A percentile compares a stretch with the other conserved stretches of the same genome.
These are phyloP conservation scores for Candida labiduridarum DNA, from an alignment of 1,139 yeast species.

Conservation along the genomic window DNA sequence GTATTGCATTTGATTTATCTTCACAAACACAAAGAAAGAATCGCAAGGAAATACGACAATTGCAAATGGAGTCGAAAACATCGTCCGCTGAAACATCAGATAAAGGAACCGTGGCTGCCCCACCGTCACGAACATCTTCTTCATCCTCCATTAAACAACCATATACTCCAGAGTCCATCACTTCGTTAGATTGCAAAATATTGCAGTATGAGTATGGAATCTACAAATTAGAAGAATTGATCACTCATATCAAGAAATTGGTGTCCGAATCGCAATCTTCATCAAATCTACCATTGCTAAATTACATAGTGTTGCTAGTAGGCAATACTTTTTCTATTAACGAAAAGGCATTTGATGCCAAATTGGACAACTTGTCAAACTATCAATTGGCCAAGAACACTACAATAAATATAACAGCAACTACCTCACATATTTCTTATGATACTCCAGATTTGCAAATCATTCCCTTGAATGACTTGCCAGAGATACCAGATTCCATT, in stretches of 20 bases:
- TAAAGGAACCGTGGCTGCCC: slow-evolving; percentile 1
- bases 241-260: slow-evolving; percentile 22
- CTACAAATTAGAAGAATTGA: slow-evolving; percentile 30
- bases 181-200: slow-evolving; percentile 21
- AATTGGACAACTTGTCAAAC: slow-evolving; percentile 45
- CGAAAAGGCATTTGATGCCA: slow-evolving; percentile 45
- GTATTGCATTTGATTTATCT: too few species aligned
- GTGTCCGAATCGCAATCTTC: slow-evolving; percentile 1
- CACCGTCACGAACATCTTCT: slow-evolving; percentile 1
- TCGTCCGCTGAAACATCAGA: neutral
- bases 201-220: slow-evolving; percentile 46
- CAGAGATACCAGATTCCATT: slow-evolving; percentile 28
- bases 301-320: slow-evolving; percentile 39
- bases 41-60: neutral
- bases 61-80: slow-evolving; percentile 1
- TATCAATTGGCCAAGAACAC: slow-evolving; percentile 40
- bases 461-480: slow-evolving; percentile 34
- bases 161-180: slow-evolving; percentile 11
- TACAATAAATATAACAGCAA: slow-evolving; percentile 34
- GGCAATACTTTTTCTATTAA: slow-evolving; percentile 53
- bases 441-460: slow-evolving; percentile 37
- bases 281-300: slow-evolving; percentile 29
- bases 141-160: slow-evolving; percentile 3
- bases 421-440: slow-evolving; percentile 44
- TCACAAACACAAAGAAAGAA: neutral